Evolutionary conservation across 805 yeast genomes (phyloP).

Genomic region (Ogataea thermomethanolica): DNA sequence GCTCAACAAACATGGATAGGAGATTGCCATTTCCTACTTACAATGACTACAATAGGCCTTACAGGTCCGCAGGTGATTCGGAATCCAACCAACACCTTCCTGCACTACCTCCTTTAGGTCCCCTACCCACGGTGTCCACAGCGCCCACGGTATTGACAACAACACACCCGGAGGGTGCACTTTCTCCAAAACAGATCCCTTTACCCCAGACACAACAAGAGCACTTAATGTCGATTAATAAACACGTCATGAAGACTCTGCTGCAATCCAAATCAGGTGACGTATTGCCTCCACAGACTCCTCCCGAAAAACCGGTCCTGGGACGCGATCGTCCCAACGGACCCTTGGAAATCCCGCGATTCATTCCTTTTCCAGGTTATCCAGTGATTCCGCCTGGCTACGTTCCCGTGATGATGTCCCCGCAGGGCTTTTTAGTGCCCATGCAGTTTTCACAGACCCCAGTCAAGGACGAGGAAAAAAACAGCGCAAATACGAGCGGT

Average conservation of each 20-base stretch:
- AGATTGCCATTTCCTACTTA: constrained; percentile 4
- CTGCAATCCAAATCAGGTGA: constrained; percentile 9
- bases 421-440: constrained; percentile 28
- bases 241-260: constrained; percentile 17
- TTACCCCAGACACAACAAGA: constrained; percentile 18
- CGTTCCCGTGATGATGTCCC: constrained; percentile 32
- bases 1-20: constrained; percentile 5
- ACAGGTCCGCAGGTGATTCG: constrained; percentile 2
- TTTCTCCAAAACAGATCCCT: constrained; percentile 12
- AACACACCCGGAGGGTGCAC: background rate
- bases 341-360: constrained; percentile 17
- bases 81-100: background rate
- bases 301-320: constrained; percentile 9
- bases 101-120: constrained; percentile 1
- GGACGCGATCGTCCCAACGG: constrained; percentile 9
- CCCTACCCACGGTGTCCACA: constrained; percentile 3
- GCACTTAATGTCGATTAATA: constrained; percentile 14
- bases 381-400: constrained; percentile 29
- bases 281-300: constrained; percentile 7
- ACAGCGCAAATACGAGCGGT: background rate
- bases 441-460: constrained; percentile 25
- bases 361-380: constrained; percentile 22
- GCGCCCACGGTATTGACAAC: constrained; percentile 1
- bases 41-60: constrained; percentile 5
- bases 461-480: constrained; percentile 6